Conservation (phyloP, 2,329 filamentous ascomycete species). For the Colletotrichum magnum region DNA sequence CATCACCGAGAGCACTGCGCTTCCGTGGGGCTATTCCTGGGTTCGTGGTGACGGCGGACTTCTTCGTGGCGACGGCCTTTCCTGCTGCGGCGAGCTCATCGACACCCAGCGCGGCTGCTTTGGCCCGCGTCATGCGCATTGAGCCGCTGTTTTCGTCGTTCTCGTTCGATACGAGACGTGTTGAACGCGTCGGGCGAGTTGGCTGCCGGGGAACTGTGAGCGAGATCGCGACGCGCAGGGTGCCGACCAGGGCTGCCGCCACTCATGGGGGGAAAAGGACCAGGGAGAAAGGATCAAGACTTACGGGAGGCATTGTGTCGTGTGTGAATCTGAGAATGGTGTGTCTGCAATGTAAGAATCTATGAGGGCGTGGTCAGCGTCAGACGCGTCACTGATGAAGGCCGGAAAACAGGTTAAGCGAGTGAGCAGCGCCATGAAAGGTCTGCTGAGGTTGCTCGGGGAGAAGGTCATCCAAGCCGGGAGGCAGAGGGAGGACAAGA, state of each 20-base stretch:
- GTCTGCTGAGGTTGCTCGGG: neutral
- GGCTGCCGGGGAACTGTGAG: slow-evolving; percentile 60
- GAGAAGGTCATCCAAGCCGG: neutral
- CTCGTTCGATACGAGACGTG: slow-evolving; percentile 87
- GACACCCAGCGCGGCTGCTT: slow-evolving; percentile 81
- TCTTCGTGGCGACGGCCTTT: slow-evolving; percentile 80
- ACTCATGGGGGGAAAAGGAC: neutral
- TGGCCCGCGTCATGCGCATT: slow-evolving; percentile 92
- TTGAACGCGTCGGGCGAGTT: slow-evolving; percentile 74
- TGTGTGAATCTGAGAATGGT: slow-evolving; percentile 33
- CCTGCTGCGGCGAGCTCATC: slow-evolving; percentile 73
- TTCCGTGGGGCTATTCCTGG: slow-evolving; percentile 71
- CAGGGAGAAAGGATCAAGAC: slow-evolving; percentile 40
- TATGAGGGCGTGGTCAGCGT: slow-evolving; percentile 30
- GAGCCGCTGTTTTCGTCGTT: slow-evolving; percentile 91
- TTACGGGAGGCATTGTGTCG: slow-evolving; percentile 56
- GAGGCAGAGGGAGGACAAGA: slow-evolving; percentile 1
- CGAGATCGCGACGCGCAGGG: slow-evolving; percentile 26
- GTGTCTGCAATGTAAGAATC: slow-evolving; percentile 22
- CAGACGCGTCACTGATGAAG: slow-evolving; percentile 32
- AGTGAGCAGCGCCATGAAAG: slow-evolving; percentile 16
- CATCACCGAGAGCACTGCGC: slow-evolving; percentile 90
- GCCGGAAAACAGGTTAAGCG: slow-evolving; percentile 5
- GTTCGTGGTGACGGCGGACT: slow-evolving; percentile 66
- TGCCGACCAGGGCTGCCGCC: slow-evolving; percentile 5